Percentiles rank a stretch among this genome's conserved stretches.
phyloP scores from a whole-genome alignment of 2,329 filamentous ascomycete species.

The Alternaria incomplexa region DNA sequence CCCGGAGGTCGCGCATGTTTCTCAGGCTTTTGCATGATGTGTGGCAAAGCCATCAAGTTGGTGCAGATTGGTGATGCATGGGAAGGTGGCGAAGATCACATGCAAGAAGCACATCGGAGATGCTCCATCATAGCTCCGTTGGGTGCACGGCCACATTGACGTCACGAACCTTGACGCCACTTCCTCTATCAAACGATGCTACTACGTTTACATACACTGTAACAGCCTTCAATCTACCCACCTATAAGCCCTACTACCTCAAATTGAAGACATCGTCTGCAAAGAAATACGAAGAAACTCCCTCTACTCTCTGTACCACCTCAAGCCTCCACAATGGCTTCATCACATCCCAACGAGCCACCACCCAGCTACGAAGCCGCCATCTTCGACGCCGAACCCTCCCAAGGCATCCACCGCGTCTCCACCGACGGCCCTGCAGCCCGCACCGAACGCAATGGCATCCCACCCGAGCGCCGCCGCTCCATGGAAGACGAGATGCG shows the following conservation, averaged over 20 bases:
- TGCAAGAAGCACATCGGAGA: background rate
- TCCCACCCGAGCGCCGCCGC: conserved; percentile 59
- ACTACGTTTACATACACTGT: background rate
- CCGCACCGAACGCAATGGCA: conserved; percentile 56
- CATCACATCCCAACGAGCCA: conserved; percentile 32
- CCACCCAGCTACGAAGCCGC: conserved; percentile 45
- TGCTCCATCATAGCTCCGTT: background rate
- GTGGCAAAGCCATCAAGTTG: background rate
- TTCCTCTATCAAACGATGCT: background rate
- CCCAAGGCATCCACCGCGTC: conserved; percentile 31
- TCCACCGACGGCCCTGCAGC: conserved; percentile 39
- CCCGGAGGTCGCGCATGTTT: background rate
- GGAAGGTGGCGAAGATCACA: conserved; percentile 4
- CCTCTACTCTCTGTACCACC: background rate
- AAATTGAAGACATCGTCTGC: background rate
- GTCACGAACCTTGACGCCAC: conserved; percentile 4
- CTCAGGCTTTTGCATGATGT: background rate
- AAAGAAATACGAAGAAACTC: background rate
- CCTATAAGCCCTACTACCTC: background rate
- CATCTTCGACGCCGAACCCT: conserved; percentile 31
- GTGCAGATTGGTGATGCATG: background rate
- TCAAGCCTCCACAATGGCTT: conserved; percentile 22
- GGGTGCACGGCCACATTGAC: conserved; percentile 9
- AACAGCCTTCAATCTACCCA: background rate
- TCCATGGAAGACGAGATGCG: conserved; percentile 68